Evolutionary conservation across 2,329 filamentous ascomycete genomes (phyloP).

Genomic region (Xylaria sp.): DNA sequence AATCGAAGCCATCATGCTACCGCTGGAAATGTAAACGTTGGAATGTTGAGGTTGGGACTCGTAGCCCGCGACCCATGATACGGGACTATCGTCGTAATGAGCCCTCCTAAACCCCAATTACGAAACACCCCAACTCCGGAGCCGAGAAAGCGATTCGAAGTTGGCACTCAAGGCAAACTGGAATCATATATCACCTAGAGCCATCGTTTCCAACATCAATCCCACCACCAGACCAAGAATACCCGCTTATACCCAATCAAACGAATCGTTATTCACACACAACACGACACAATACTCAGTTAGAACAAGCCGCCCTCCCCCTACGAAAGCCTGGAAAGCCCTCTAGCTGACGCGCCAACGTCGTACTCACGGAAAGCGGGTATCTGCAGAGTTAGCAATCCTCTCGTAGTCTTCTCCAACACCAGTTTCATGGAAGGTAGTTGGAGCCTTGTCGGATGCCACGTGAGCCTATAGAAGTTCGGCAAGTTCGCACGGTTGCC

Average conservation of each 20-base stretch:
- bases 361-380: background rate
- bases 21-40: background rate
- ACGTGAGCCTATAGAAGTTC: background rate
- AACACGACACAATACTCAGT: background rate
- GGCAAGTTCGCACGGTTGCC: too few species aligned
- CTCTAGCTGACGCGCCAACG: background rate
- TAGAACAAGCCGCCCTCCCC: background rate
- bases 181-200: background rate
- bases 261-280: too few species aligned
- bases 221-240: too few species aligned
- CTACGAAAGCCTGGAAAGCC: background rate
- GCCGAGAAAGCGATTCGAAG: background rate
- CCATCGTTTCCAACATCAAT: background rate
- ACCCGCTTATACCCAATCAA: too few species aligned
- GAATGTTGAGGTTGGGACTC: background rate
- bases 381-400: background rate
- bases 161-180: background rate
- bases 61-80: background rate
- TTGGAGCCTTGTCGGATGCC: background rate
- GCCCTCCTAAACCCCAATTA: background rate
- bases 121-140: background rate
- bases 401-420: background rate
- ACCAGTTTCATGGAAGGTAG: background rate
- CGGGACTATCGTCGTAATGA: background rate
- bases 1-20: background rate